Conservation (phyloP, 192 early-diverging fungal genomes). For the Rhizoclosmatium globosum region DNA sequence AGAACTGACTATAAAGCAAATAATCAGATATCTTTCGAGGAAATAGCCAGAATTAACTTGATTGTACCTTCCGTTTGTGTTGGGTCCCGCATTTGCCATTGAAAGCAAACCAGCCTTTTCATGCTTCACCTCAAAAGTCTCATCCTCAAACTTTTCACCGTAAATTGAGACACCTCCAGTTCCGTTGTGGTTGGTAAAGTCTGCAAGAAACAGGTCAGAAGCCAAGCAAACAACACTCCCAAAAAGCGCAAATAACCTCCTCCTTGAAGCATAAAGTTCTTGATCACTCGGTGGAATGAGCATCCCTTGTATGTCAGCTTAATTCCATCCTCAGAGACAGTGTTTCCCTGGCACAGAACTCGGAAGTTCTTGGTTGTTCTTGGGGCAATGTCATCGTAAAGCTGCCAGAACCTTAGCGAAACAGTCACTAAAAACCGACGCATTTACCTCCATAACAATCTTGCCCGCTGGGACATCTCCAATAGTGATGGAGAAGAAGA, state of each 20-base stretch:
- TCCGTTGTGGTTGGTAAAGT: slow-evolving; percentile 58
- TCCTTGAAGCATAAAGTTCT: slow-evolving; percentile 91
- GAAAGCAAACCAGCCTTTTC: slow-evolving; percentile 78
- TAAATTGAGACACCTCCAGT: slow-evolving; percentile 61
- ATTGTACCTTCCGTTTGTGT: slow-evolving; percentile 62
- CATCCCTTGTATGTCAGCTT: slow-evolving; percentile 54
- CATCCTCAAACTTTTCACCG: slow-evolving; percentile 69
- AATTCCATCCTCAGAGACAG: slow-evolving; percentile 50
- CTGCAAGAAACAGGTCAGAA: slow-evolving; percentile 26
- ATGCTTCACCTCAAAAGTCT: slow-evolving; percentile 85
- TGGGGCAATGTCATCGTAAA: slow-evolving; percentile 80
- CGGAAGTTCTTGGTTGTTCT: slow-evolving; percentile 90
- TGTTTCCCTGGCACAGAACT: slow-evolving; percentile 58
- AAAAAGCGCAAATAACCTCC: slow-evolving; percentile 34
- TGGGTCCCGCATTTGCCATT: slow-evolving; percentile 93
- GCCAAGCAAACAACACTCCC: slow-evolving; percentile 2
- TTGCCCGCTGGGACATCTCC: slow-evolving; percentile 79
- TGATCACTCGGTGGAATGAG: slow-evolving; percentile 61
- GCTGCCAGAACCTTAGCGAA: neutral
- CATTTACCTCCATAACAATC: slow-evolving; percentile 74
- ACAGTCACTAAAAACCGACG: neutral
- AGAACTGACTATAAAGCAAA: slow-evolving; percentile 54
- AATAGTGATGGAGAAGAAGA: slow-evolving; percentile 91
- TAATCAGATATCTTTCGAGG: neutral
- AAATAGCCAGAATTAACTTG: neutral